These are phyloP conservation scores for Astrephomene gubernaculifera DNA, from an alignment of 139 green algal genomes.

Conservation along the genomic window DNA sequence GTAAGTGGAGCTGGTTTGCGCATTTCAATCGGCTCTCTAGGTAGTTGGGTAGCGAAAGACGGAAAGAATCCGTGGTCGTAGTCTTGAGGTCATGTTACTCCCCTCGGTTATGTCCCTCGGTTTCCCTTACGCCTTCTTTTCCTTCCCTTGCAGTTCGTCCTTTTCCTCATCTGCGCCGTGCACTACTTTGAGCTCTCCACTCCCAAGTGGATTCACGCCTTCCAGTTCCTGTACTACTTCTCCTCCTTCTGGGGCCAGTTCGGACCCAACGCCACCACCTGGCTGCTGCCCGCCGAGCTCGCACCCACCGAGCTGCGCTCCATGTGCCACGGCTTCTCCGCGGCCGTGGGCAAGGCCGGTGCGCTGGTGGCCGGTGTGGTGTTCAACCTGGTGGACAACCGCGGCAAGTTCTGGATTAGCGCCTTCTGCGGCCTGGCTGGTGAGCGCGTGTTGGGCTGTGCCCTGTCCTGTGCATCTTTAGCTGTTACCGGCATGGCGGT, in stretches of 20 bases:
- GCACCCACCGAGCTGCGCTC: conserved; percentile 43
- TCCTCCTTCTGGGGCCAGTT: conserved; percentile 79
- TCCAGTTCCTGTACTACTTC: conserved; percentile 87
- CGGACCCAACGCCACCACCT: conserved; percentile 44
- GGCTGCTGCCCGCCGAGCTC: conserved; percentile 45
- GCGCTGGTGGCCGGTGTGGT: conserved; percentile 53
- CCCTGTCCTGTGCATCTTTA: no score
- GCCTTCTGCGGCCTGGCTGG: conserved; percentile 42
- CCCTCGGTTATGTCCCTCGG: no score
- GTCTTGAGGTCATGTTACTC: no score
- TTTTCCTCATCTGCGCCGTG: conserved; percentile 74
- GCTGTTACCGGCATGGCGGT: no score
- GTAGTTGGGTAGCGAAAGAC: no score
- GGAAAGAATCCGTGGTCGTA: no score
- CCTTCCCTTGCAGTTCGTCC: conserved; percentile 42
- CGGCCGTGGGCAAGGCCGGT: conserved; percentile 56
- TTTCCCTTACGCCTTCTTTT: background rate
- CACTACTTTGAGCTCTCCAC: conserved; percentile 58
- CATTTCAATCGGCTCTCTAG: no score
- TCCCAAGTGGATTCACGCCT: conserved; percentile 49
- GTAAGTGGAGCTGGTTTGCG: conserved; percentile 3
- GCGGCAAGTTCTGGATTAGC: conserved; percentile 43
- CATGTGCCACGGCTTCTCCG: conserved; percentile 58
- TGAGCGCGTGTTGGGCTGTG: background rate
- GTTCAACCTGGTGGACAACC: conserved; percentile 27